Base-by-base conservation (phyloP, 2,329 filamentous ascomycete genomes). In the Venturia nashicola region DNA sequence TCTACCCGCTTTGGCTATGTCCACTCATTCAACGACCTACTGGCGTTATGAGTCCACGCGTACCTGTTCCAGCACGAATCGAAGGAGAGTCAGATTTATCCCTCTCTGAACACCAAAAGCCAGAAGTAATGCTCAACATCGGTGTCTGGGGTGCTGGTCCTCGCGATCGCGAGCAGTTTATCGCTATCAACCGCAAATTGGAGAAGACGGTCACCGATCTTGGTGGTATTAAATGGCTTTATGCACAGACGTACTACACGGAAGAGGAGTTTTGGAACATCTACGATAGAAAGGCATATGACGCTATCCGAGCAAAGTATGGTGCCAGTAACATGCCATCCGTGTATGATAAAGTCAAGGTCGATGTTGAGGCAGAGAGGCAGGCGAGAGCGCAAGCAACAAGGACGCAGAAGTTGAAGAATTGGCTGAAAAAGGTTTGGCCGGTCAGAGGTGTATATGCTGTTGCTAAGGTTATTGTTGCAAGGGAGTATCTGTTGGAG, bases 151-250 rank as follows among this genome's bases (percentile, higher is more conserved):
- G 84, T 0, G 77, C 77, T 1, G 74, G 77, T 0, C 74, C 77
- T 2, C 71, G 70, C 2, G 72, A 76, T 36, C 74, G 78, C 3
- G 71, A 76, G 1, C 73, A 77, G 16, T 83, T 82, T 61, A 75
- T 87, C 9, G 68, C 70, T 0, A 75, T 78, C 61, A 89, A 89
- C 71, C 79, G 84, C 0, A 78, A 77, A 0, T 76, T 90, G 0
- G 87, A 89, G 73, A 74, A 76, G 9, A 83, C 82, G 63, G 77
- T 88, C 0, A 78, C 79, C 9, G 79, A 82, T 34, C 77, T 86
- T 7, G 78, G 81, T 2, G 87, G 87, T 6, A 85, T 84, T 76
- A 89, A 89, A 73, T 88, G 85, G 77, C 74, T 90, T 1, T 90
- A 90, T 67, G 85, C 86, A 0, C 86, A 89, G 65, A 83, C 84